Conservation (phyloP, 164 flowering plant genomes). For the Stephania yunnanensis region DNA sequence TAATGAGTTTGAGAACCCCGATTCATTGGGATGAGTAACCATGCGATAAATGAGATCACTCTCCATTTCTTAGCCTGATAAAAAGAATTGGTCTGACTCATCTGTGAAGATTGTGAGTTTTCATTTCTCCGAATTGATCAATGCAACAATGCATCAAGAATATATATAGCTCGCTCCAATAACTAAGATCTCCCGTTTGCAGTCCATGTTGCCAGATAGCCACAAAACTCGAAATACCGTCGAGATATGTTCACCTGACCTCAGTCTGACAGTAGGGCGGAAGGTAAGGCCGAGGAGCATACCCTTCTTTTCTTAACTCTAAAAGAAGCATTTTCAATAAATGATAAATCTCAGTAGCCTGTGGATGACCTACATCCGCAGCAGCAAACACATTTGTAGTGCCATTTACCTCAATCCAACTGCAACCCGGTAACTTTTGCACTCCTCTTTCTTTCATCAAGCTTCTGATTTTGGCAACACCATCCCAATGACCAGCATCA, state of each 20-base stretch:
- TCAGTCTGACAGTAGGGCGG: background rate
- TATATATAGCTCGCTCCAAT: background rate
- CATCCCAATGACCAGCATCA: slow-evolving; percentile 60
- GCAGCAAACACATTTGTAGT: slow-evolving; percentile 56
- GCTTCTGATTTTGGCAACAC: slow-evolving; percentile 42
- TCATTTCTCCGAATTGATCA: background rate
- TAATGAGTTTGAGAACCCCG: background rate
- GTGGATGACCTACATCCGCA: slow-evolving; percentile 58
- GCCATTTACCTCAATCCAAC: slow-evolving; percentile 68
- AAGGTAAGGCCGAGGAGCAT: slow-evolving; percentile 36
- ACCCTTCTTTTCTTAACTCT: slow-evolving; percentile 59
- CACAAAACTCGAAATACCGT: background rate
- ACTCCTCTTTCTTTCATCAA: slow-evolving; percentile 72
- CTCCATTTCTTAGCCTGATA: background rate
- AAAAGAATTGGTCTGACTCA: background rate
- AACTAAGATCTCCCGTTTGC: background rate
- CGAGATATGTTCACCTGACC: background rate
- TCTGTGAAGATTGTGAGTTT: background rate
- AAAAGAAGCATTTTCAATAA: slow-evolving; percentile 41
- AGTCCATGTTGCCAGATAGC: background rate
- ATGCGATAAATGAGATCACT: background rate
- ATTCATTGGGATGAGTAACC: background rate
- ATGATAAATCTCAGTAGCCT: slow-evolving; percentile 40
- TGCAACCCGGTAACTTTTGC: slow-evolving; percentile 69
- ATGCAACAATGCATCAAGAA: background rate